These are phyloP conservation scores for Trichophyton benhamiae DNA, from an alignment of 2,329 filamentous ascomycete species.

Conservation along the genomic window DNA sequence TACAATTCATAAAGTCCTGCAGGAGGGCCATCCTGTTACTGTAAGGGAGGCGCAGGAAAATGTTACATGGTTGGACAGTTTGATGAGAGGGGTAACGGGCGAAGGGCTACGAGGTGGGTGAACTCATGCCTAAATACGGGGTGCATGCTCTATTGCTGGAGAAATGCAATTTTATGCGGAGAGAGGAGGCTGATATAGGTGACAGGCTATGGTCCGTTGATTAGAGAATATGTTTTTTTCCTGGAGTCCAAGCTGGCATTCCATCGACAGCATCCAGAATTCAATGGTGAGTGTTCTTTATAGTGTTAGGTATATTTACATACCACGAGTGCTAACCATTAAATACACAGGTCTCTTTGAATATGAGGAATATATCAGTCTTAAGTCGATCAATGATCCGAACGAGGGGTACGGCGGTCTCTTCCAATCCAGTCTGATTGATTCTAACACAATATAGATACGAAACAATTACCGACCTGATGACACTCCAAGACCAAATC, in stretches of 20 bases:
- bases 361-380: conserved; percentile 95
- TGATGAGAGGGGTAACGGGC: conserved; percentile 69
- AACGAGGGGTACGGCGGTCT: conserved; percentile 64
- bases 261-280: conserved; percentile 91
- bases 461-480: conserved; percentile 92
- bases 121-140: conserved; percentile 5
- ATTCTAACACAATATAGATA: conserved; percentile 35
- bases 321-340: conserved; percentile 7
- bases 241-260: conserved; percentile 91
- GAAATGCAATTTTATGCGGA: background rate
- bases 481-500: conserved; percentile 95
- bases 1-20: conserved; percentile 91
- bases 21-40: conserved; percentile 84
- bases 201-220: conserved; percentile 70
- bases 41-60: conserved; percentile 82
- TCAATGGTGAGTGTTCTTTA: conserved; percentile 55
- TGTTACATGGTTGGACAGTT: conserved; percentile 79
- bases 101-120: conserved; percentile 63
- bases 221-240: conserved; percentile 94
- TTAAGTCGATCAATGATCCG: conserved; percentile 96
- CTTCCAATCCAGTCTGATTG: background rate
- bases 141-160: conserved; percentile 9
- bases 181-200: background rate
- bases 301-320: background rate
- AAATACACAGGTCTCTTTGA: conserved; percentile 60